Base-by-base conservation (phyloP, 805 yeast genomes). In the Metschnikowia corniflorae region DNA sequence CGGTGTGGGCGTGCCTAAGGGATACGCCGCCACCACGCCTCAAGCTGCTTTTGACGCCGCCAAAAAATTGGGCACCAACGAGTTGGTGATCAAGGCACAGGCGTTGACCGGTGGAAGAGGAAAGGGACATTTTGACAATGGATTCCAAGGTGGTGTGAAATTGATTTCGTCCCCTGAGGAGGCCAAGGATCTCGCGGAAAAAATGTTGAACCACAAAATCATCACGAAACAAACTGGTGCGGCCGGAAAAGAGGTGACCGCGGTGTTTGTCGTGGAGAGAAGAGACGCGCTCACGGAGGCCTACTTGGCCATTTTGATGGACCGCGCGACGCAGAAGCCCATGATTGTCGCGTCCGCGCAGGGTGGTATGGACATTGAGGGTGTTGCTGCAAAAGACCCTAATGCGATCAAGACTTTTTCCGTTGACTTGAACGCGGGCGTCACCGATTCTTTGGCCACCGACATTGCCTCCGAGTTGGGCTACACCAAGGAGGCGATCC, bases 281-380 rank as follows among this genome's bases (percentile, higher is more conserved):
- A 89, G 88, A 63, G 84, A 85, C 58, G 95, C 93, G 42, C 75
- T 81, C 55, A 88, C 94, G 53, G 99, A 93, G 73, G 95, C 97
- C 40, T 93, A 93, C 70, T 68, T 93, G 51, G 95, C 97, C 46
- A 87, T 93, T 52, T 75, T 93, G 53, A 78, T 89, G 84, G 97
- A 93, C 75, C 87, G 99, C 73, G 77, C 80, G 52, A 77, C 82
- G 50, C 95, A 89, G 69, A 72, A 77, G 51, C 96, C 97, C 43
- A 74, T 93, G 70, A 85, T 93, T 58, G 96, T 93, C 48, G 96
- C 96, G 33, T 88, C 97, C 22, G 73, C 94, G 47, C 93, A 93
- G 71, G 99, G 99, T 73, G 99, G 99, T 74, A 89, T 93, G 95
- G 96, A 93, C 71, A 93, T 93, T 58, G 99, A 93, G 75, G 96